These are phyloP conservation scores for Chrysosporium keratinophilum DNA, from an alignment of 2,329 filamentous ascomycete species.

Conservation along the genomic window DNA sequence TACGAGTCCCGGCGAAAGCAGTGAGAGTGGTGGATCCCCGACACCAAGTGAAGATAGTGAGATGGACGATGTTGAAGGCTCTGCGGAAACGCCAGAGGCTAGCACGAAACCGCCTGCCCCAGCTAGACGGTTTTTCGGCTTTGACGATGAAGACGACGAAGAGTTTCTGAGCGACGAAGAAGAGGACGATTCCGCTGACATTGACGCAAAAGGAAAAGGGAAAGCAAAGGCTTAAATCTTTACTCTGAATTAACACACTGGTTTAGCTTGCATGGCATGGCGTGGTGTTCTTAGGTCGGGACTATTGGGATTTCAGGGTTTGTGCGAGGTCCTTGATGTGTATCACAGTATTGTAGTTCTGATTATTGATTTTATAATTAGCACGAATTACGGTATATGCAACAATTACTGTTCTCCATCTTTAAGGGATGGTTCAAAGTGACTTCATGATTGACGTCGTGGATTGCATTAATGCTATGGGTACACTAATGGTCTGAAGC, in stretches of 20 bases:
- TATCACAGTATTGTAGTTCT: neutral
- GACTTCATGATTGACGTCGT: no score
- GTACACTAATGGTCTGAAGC: neutral
- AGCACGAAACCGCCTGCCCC: constrained; percentile 20
- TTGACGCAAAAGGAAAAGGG: constrained; percentile 24
- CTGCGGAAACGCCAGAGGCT: constrained; percentile 22
- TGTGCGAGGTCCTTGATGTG: neutral
- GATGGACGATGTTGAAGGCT: constrained; percentile 24
- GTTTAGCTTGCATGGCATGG: constrained; percentile 14
- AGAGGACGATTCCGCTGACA: constrained; percentile 18
- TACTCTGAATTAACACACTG: constrained; percentile 9
- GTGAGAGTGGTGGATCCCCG: constrained; percentile 20
- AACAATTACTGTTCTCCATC: no score
- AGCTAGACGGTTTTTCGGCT: constrained; percentile 35
- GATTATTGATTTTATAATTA: no score
- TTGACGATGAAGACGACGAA: constrained; percentile 35
- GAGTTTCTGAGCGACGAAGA: constrained; percentile 39
- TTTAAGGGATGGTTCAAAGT: neutral
- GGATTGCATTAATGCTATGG: no score
- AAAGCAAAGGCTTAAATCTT: constrained; percentile 25
- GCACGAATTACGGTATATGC: no score
- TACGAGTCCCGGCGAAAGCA: constrained; percentile 31
- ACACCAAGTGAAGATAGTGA: constrained; percentile 30
- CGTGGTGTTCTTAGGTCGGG: constrained; percentile 13
- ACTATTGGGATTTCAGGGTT: neutral